A percentile compares a stretch with the other conserved stretches of the same genome.
These are phyloP conservation scores for Penicillium frequentans DNA, from an alignment of 2,329 filamentous ascomycete genomes.

Conservation along the genomic window DNA sequence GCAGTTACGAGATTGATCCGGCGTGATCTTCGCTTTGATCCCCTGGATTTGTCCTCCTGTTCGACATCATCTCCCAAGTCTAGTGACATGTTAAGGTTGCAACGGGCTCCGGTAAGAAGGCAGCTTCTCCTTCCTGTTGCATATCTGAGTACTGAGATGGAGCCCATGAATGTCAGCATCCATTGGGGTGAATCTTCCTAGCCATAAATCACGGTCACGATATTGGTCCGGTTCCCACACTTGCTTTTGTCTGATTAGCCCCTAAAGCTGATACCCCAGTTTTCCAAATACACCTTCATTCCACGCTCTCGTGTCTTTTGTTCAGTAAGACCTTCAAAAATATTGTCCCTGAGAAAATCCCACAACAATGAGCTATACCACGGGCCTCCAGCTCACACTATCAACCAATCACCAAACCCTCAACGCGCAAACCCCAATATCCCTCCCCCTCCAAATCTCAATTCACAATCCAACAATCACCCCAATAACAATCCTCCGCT, in stretches of 20 bases:
- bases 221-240: not conserved
- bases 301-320: too few relatives aligned
- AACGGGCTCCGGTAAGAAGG: not conserved
- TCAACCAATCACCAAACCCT: not conserved
- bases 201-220: not conserved
- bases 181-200: not conserved
- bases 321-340: too few relatives aligned
- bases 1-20: not conserved
- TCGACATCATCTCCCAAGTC: not conserved
- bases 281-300: not conserved
- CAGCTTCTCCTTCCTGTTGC: not conserved
- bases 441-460: not conserved
- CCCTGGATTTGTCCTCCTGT: not conserved
- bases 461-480: not conserved
- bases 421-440: not conserved
- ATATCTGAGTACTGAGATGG: not conserved
- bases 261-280: not conserved
- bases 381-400: not conserved
- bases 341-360: not conserved
- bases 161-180: too few relatives aligned
- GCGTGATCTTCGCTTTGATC: not conserved
- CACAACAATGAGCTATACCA: not conserved
- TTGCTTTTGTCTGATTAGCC: not conserved
- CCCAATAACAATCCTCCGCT: conserved; percentile 36
- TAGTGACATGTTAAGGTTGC: not conserved